Conservation (phyloP, 176 grass and related monocot genomes). For the Lolium rigidum region DNA sequence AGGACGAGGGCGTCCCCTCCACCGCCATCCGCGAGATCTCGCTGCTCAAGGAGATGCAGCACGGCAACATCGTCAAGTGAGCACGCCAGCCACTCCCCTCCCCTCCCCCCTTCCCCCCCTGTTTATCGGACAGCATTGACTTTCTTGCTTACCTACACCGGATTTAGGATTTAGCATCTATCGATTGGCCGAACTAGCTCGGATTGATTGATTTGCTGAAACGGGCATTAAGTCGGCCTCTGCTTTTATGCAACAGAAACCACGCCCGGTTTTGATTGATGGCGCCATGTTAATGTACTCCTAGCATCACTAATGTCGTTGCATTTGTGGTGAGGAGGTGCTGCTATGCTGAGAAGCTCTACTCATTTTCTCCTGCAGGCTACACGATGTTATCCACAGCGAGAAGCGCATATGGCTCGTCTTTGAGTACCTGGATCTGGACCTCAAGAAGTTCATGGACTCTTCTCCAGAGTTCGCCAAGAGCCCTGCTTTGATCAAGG, state of each 20-base stretch:
- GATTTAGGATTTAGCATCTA: too few relatives aligned
- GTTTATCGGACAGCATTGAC: conserved; percentile 7
- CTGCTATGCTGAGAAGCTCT: conserved; percentile 23
- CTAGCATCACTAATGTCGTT: not conserved
- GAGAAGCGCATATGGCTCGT: conserved; percentile 95
- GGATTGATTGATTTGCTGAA: conserved; percentile 9
- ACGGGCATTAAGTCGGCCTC: not conserved
- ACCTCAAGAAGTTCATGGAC: conserved; percentile 98
- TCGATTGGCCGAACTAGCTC: not conserved
- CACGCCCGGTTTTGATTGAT: conserved; percentile 17
- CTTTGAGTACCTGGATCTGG: conserved; percentile 93
- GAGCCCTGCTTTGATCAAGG: conserved; percentile 80
- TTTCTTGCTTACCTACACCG: too few relatives aligned
- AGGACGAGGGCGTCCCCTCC: conserved; percentile 93
- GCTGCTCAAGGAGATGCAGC: conserved; percentile 96
- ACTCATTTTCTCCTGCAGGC: conserved; percentile 46
- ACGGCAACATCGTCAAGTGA: conserved; percentile 88
- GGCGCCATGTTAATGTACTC: not conserved
- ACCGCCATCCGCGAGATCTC: conserved; percentile 98
- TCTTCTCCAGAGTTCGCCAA: conserved; percentile 85
- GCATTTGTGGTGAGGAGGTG: not conserved
- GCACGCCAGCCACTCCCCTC: too few relatives aligned
- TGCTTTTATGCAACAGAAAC: conserved; percentile 45
- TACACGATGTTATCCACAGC: conserved; percentile 90
- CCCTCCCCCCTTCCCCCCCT: not conserved